Conservation (phyloP, 202 grass and related monocot species). For the Dendrocalamus latiflorus region DNA sequence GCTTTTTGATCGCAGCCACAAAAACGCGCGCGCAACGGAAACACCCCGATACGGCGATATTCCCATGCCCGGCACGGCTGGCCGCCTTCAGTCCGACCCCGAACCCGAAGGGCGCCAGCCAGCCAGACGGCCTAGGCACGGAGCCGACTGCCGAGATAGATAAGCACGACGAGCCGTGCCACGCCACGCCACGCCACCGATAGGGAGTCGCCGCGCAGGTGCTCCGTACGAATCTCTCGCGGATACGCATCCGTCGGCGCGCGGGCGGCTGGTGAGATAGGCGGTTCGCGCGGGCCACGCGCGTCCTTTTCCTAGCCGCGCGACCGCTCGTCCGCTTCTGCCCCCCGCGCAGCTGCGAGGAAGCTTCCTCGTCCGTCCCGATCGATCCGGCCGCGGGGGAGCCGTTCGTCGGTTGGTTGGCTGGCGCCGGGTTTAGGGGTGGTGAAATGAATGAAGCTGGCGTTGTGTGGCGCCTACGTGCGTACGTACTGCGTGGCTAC, state of each 20-base stretch:
- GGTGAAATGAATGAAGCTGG: too few species aligned
- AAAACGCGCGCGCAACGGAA: too few species aligned
- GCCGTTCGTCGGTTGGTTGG: neutral
- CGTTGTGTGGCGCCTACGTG: neutral
- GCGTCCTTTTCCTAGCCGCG: neutral
- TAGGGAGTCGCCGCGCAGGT: neutral
- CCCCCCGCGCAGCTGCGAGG: constrained; percentile 27
- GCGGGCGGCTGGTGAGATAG: neutral
- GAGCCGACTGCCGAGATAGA: neutral
- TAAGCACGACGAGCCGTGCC: neutral
- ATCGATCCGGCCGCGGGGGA: constrained; percentile 2
- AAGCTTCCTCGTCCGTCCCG: constrained; percentile 36
- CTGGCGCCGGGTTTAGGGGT: too few species aligned
- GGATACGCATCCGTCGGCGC: neutral
- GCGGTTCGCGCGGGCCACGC: neutral
- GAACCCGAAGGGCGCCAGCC: too few species aligned
- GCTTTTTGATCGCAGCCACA: neutral
- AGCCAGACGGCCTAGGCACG: too few species aligned
- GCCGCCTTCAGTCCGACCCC: neutral
- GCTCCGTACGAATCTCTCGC: neutral
- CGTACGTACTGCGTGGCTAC: neutral
- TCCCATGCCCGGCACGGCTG: neutral
- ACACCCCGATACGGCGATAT: too few species aligned
- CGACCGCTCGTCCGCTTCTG: neutral
- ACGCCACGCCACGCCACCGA: neutral